Evolutionary conservation across 2,329 filamentous ascomycete species (phyloP).

Genomic region (Pseudogymnoascus sp.): DNA sequence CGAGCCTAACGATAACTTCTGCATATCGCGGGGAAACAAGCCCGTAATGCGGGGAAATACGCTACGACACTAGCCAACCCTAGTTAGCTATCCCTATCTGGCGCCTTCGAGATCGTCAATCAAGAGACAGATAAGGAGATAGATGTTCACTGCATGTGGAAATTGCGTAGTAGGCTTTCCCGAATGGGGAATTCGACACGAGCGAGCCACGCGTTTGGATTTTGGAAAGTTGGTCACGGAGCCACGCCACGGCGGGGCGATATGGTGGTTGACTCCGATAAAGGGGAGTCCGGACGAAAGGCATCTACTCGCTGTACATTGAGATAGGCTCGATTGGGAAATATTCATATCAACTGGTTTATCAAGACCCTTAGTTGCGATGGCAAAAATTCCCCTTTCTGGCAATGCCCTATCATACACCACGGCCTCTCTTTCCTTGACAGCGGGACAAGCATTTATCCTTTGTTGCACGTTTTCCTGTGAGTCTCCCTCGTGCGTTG

Average conservation of each 20-base stretch:
- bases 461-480: neutral
- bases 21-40: neutral
- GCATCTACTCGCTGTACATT: neutral
- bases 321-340: neutral
- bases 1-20: neutral
- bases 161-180: neutral
- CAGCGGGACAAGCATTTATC: neutral
- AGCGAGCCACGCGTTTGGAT: neutral
- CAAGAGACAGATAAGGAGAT: slow-evolving; percentile 2
- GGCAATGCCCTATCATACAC: neutral
- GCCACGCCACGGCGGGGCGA: neutral
- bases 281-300: neutral
- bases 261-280: neutral
- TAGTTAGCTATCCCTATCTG: neutral
- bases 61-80: neutral
- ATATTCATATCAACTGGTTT: neutral
- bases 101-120: neutral
- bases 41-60: neutral
- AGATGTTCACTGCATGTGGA: neutral
- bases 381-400: neutral
- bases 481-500: neutral
- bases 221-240: neutral
- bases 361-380: neutral
- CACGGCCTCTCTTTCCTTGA: neutral
- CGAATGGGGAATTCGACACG: neutral